Base-by-base conservation (phyloP, 2,329 filamentous ascomycete genomes). In the Penicillium sumatraense region DNA sequence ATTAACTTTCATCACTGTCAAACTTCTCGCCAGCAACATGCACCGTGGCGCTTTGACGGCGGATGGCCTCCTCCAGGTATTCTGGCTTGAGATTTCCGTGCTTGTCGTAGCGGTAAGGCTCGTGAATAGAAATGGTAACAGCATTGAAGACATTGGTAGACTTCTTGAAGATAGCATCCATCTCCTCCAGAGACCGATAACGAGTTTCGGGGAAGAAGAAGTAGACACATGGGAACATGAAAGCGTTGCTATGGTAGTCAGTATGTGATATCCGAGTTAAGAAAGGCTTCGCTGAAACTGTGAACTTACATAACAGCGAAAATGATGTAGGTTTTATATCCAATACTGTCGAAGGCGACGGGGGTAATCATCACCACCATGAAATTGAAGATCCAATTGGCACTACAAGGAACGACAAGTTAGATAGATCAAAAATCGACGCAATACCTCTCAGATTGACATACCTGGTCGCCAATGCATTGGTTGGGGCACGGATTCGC, bases 331-430 rank as follows among this genome's bases (percentile, higher is more conserved):
- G 81, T 83, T 49, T 77, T 69, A 63, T 81, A 84, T 1, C 74
- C 72, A 56, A 84, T 84, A 47, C 76, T 81, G 3, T 74, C 71
- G 60, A 87, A 83, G 8, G 84, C 81, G 5, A 83, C 78, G 0
- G 85, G 86, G 0, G 85, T 86, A 41, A 88, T 81, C 80, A 86
- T 85, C 35, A 88, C 85, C 24, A 88, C 83, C 64, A 87, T 75
- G 69, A 87, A 87, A 68, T 85, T 84, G 69, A 80, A 81, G 10
- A 81, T 71, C 82, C 82, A 84, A 68, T 84, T 85, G 46, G 78
- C 61, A 31, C 61, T 61, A n/a, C 21, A 16, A 11, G n/a, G 2
- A 31, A 27, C 13, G 10, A n/a, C 21, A 16, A 27, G 41, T 56
- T 47, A 58, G 53, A 40, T n/a, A n/a, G n/a, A n/a, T n/a, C n/a